Evolutionary conservation across 225 moss, liverwort and hornwort genomes (phyloP), one percentile per base, ranked within the genome.

Genomic region (Asterella californica): DNA sequence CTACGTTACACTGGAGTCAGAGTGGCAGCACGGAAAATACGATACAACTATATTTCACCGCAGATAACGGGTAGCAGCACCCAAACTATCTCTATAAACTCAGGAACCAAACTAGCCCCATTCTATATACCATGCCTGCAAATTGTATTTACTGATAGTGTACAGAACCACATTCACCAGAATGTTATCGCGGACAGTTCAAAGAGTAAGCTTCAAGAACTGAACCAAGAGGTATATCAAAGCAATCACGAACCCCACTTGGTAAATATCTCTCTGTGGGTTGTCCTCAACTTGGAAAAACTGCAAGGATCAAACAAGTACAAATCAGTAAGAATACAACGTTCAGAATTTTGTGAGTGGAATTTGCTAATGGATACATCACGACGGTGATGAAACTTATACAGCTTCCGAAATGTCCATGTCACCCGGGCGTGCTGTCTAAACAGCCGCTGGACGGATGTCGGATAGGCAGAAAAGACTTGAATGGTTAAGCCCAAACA

Each of bases 271-370:
- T 78, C 84, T 94, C 72, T 89, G 91, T 33, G 85, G 91, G 68
- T 94, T 99, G 46, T 94, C 92, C 25, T 99, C 97, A 49, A 82
- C 87, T 85, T 94, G 94, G 81, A 99, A 99, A 81, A 96, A 96
- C 96, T 96, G 87, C 90, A 88, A 75, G 27, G 27, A 5, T 24
- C 18, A 37, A 11, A 61, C 9, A 60, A 27, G 21, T 10, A 71
- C 46, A 71, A 27, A 47, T 3, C n/a, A 12, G 71, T 71, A n/a
- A 71, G 33, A 15, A 65, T 9, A 61, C 21, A 2, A 6, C 0
- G 32, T 30, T 4, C 30, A 2, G 33, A 29, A 14, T 65, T 29
- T 14, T 32, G 65, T 2, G 14, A 2, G 65, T 9, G 29, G 15
- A 0, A 24, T 57, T 57, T 21, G 32, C 15, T 33, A 33, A 32